phyloP scores from a whole-genome alignment of 2,329 filamentous ascomycete genomes.

The Zymoseptoria passerinii region DNA sequence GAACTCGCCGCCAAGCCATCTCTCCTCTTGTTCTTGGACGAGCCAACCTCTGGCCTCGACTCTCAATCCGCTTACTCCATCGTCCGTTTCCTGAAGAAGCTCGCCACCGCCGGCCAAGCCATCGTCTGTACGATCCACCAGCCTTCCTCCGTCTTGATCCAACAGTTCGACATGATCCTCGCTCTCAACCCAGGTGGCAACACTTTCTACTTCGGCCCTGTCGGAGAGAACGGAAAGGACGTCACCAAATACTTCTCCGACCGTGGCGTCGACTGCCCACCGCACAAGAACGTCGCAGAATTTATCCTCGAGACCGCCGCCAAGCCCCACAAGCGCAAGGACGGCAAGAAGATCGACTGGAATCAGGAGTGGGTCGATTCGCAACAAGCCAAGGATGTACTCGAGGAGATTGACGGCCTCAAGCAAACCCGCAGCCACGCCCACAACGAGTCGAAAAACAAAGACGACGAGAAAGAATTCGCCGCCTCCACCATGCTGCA shows the following conservation, averaged over 20 bases:
- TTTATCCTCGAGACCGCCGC: slow-evolving; percentile 59
- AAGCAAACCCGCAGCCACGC: slow-evolving; percentile 49
- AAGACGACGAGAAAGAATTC: slow-evolving; percentile 42
- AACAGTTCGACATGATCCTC: slow-evolving; percentile 67
- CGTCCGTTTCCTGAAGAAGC: slow-evolving; percentile 59
- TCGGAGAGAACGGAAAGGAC: slow-evolving; percentile 57
- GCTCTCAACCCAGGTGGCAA: slow-evolving; percentile 61
- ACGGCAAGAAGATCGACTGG: slow-evolving; percentile 59
- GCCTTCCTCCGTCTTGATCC: slow-evolving; percentile 59
- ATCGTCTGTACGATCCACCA: slow-evolving; percentile 70
- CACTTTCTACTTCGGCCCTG: slow-evolving; percentile 65
- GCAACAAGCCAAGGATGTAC: slow-evolving; percentile 49
- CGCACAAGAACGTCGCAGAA: slow-evolving; percentile 57
- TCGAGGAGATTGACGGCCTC: slow-evolving; percentile 59
- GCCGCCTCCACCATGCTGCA: slow-evolving; percentile 58
- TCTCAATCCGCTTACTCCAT: slow-evolving; percentile 62
- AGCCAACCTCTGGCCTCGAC: slow-evolving; percentile 64
- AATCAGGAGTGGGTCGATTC: slow-evolving; percentile 66
- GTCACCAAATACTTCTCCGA: slow-evolving; percentile 61
- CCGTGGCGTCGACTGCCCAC: slow-evolving; percentile 58
- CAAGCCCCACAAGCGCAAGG: slow-evolving; percentile 44
- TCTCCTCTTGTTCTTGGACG: slow-evolving; percentile 61
- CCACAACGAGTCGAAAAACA: slow-evolving; percentile 24
- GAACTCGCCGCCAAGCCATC: slow-evolving; percentile 63
- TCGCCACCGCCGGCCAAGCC: slow-evolving; percentile 58